Base-by-base conservation (phyloP, 371 early-diverging fungal species). In the Rhizopus microsporus region DNA sequence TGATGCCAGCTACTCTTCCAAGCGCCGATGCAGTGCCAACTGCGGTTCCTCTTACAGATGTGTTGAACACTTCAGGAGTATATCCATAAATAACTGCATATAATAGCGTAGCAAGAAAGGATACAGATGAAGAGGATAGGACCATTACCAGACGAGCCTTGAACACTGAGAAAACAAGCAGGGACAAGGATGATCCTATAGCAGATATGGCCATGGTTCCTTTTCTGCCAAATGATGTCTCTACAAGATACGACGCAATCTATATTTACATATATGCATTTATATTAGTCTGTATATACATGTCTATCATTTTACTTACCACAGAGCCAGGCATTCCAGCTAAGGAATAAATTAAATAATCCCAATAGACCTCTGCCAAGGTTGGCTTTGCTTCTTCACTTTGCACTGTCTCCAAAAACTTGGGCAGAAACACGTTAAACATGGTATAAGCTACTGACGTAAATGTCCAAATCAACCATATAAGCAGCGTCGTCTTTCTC, bases 61-160 rank as follows among this genome's bases (percentile, higher is more conserved):
- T 82, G 16, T 83, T 83, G 65, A 94, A 94, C 17, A 91, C 92
- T 57, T 94, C 94, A 0, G 94, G 93, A n/a, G 94, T 93, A 56
- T 93, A 94, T 0, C 89, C 86, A 63, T 94, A 94, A 5, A 88
- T 82, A 30, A 89, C 89, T 3, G 93, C 94, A 67, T 92, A 94
- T 63, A 91, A 81, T 16, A 91, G 60, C 2, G 92, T 92, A 38
- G 85, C 86, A 23, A 91, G 71, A 17, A 93, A 83, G 0, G 84
- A 83, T 15, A 90, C 83, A 1, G 83, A 64, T 0, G 91, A 88
- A 2, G 87, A 85, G 13, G 86, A 85, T 7, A 82, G 52, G 2
- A 88, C 73, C 70, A 88, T 88, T 3, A 82, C 79, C 9, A 75
- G 63, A 16, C 75, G 74, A 31, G 81, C 72, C 7, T 57, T 57